Base-by-base conservation (phyloP, 2,329 filamentous ascomycete genomes). In the Tolypocladium tundrense region DNA sequence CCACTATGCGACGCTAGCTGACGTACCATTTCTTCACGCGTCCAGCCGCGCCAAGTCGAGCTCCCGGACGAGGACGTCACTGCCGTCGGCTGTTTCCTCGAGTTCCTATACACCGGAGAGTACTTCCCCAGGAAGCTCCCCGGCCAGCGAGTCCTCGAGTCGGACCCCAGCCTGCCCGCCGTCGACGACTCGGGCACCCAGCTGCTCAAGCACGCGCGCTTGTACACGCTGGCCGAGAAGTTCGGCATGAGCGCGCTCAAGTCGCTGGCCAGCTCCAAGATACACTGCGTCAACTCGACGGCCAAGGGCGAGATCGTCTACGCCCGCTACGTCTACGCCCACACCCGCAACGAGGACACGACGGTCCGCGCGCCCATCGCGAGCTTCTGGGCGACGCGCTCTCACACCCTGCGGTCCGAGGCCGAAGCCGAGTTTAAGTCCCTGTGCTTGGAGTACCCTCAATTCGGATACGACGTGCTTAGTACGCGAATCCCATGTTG, bases 381-480 rank as follows among this genome's bases (percentile, higher is more conserved):
- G n/a, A 88, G 87, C 57, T 96, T 95, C 78, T 96, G 91, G 91
- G 91, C 91, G 7, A 87, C 83, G 53, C 81, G 89, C 60, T 87
- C 83, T 59, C 91, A 94, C 75, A 86, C 90, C 14, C 77, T 96
- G 62, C 87, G 92, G 21, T 82, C 92, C 72, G 90, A 96, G 73
- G 90, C 91, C 42, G 90, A 95, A 73, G 81, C 84, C 8, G 90
- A 95, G 74, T 96, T 96, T 82, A 85, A 87, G 70, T 73, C 81
- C 52, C 84, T 96, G 73, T 96, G 92, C 75, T 76, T 96, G 70
- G 89, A 96, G 74, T 91, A 87, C 70, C 92, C 92, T 21, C 88
- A 95, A 69, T 97, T 97, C 70, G 88, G 88, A 68, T 97, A 92
- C 76, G 92, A 97, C 72, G 89, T 97, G 58, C 83, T 97, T 60